phyloP scores from a whole-genome alignment of 768 basidiomycete species.

The Rhodotorula paludigena region DNA sequence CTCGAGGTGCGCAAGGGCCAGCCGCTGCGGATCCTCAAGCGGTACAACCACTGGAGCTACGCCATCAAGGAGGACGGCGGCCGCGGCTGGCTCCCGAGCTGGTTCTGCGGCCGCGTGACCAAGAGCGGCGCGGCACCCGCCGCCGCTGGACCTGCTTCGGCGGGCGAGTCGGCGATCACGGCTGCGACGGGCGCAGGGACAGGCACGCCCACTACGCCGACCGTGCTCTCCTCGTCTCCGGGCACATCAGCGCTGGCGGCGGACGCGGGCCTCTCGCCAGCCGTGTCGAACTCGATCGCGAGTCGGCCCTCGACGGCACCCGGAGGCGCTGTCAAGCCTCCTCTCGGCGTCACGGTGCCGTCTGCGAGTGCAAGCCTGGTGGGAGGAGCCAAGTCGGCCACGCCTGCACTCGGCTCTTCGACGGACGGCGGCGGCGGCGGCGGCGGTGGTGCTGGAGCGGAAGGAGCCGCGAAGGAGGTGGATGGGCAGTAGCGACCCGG shows the following conservation, averaged over 20 bases:
- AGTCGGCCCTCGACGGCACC: not conserved
- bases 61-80: conserved; percentile 92
- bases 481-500: no score
- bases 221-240: not conserved
- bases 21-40: conserved; percentile 83
- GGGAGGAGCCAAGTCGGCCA: no score
- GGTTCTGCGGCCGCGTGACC: conserved; percentile 46
- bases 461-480: no score
- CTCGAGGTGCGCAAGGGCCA: conserved; percentile 84
- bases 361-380: not conserved
- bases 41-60: conserved; percentile 79
- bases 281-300: not conserved
- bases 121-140: conserved; percentile 11
- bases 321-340: not conserved
- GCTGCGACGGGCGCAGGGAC: not conserved
- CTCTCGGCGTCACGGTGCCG: not conserved
- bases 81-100: conserved; percentile 96
- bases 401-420: no score
- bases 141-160: not conserved
- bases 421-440: no score
- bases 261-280: not conserved
- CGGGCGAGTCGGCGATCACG: not conserved
- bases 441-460: no score
- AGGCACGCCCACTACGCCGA: conserved; percentile 8
- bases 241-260: not conserved